These are phyloP conservation scores for Malus asiatica DNA, from an alignment of 306 rosid genomes.

Conservation along the genomic window DNA sequence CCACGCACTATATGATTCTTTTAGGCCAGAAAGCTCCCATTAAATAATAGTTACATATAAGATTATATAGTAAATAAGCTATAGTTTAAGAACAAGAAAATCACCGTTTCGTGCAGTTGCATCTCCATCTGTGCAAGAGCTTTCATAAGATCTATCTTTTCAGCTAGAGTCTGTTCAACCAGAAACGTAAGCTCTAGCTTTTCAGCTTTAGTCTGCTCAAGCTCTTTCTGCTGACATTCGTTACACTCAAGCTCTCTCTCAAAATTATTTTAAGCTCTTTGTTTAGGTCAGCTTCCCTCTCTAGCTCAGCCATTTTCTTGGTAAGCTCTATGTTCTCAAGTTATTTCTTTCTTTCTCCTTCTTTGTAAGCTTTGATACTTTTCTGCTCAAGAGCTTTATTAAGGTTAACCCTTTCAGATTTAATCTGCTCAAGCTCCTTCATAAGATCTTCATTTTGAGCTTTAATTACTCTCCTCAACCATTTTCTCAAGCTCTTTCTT, in stretches of 20 bases:
- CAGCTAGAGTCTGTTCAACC: conserved; percentile 8
- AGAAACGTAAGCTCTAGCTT: background rate
- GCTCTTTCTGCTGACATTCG: background rate
- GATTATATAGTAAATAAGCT: too few species aligned
- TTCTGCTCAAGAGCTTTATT: background rate
- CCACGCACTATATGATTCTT: background rate
- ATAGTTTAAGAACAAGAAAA: background rate
- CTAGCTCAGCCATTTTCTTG: background rate
- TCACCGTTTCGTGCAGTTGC: conserved; percentile 43
- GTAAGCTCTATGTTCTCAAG: background rate
- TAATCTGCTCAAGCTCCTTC: background rate
- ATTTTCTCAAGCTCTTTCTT: background rate
- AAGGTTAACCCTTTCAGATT: background rate
- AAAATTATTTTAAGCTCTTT: background rate
- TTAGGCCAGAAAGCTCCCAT: background rate
- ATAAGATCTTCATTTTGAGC: background rate
- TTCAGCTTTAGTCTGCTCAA: conserved; percentile 9
- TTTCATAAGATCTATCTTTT: background rate
- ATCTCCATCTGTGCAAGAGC: conserved; percentile 29
- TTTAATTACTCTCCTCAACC: background rate
- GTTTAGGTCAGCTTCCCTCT: background rate
- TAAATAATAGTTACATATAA: too few species aligned
- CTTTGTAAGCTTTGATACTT: background rate
- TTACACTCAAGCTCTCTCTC: background rate
- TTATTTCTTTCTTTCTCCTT: background rate